Percentiles rank a stretch among this genome's conserved stretches.
phyloP scores from a whole-genome alignment of 108 stramenopile species.

The Skeletonema marinoi region DNA sequence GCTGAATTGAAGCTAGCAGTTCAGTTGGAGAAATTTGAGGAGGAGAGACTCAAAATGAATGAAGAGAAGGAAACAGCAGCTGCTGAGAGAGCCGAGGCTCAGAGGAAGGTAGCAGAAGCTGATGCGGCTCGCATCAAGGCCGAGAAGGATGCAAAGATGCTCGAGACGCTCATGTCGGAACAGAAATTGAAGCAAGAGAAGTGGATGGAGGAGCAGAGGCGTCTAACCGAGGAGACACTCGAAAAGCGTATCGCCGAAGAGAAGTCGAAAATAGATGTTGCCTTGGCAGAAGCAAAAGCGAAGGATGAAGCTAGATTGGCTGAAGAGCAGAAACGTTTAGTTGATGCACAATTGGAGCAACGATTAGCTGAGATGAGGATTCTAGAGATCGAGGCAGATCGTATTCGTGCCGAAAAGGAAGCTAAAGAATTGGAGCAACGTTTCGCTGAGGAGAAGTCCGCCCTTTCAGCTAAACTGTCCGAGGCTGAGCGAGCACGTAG shows the following conservation, averaged over 20 bases:
- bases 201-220: neutral
- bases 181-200: neutral
- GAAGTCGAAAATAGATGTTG: neutral
- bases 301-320: constrained; percentile 2
- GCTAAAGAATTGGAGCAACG: neutral
- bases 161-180: neutral
- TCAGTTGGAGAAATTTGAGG: neutral
- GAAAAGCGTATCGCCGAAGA: constrained; percentile 3
- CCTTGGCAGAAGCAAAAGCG: neutral
- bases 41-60: neutral
- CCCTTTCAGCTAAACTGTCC: neutral
- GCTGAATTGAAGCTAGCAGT: neutral
- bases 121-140: neutral
- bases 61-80: neutral
- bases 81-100: neutral
- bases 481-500: neutral
- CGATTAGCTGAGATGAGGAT: constrained; percentile 10
- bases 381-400: neutral
- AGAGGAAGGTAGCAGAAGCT: neutral
- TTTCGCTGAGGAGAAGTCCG: neutral
- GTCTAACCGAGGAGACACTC: neutral
- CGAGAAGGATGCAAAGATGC: neutral
- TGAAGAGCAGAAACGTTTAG: neutral
- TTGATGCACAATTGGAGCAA: constrained; percentile 1
- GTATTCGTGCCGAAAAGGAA: neutral